Base-by-base conservation (phyloP, 2,329 filamentous ascomycete genomes). In the Fusarium oxysporum region DNA sequence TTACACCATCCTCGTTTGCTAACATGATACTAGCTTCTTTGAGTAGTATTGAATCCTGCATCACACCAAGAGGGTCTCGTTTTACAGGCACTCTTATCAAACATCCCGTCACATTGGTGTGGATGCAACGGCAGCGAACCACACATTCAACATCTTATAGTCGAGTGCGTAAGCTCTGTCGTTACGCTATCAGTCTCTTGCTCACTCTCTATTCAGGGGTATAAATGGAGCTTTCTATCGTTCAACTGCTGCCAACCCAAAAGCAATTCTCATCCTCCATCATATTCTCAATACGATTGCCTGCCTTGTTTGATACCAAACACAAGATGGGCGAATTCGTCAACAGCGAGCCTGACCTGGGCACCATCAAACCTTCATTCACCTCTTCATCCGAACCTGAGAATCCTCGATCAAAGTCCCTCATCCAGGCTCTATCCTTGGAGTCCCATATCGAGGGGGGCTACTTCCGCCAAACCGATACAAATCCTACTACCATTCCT, bases 391-490 rank as follows among this genome's bases (percentile, higher is more conserved):
- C 43, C 35, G 61, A 68, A 10, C 62, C 72, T 32, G 76, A 78
- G 48, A 60, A 60, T 68, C 25, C 60, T 57, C 28, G 60, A 35
- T 56, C 71, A 62, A 55, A 55, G 58, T 60, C 61, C 35, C 68
- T 83, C 38, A 81, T 83, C 72, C 43, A 66, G 16, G 58, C 81
- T 25, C 84, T 92, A 54, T 74, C 81, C 28, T 84, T 92, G 32
- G 77, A 82, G 53, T 82, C 85, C 13, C 90, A 92, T 79, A 85
- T 89, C 47, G 90, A 92, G 81, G 90, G 91, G 58, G 90, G 90
- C 50, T 92, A 90, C 81, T 92, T 88, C 75, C 81, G 80, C 70
- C 88, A 91, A 78, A 92, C 90, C 2, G 89, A 92, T 80, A 84
- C 86, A 62, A 84, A 87, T 70, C 74, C 82, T 4, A 81, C 82